These are phyloP conservation scores for Trifolium repens DNA, from an alignment of 306 rosid genomes.

Conservation along the genomic window DNA sequence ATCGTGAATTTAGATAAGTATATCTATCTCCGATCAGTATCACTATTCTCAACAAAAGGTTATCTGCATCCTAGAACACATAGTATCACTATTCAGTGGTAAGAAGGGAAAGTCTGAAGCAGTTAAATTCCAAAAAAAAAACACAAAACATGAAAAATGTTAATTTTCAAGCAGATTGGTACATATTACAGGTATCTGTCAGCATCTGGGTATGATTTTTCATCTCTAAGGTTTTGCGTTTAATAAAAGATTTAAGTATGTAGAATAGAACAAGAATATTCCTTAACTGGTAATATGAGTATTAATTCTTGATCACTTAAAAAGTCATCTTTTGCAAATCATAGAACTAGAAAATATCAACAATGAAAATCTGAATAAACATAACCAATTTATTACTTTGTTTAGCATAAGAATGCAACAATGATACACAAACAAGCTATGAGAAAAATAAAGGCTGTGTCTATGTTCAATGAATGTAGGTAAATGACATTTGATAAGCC, in stretches of 20 bases:
- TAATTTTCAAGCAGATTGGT: slow-evolving; percentile 10
- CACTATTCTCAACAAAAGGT: too few relatives aligned
- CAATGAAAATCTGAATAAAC: not conserved
- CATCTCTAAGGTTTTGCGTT: not conserved
- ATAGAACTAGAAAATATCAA: not conserved
- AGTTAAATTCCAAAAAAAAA: slow-evolving; percentile 13
- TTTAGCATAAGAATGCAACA: slow-evolving; percentile 7
- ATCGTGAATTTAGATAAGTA: too few relatives aligned
- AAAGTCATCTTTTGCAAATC: not conserved
- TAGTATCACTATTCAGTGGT: too few relatives aligned
- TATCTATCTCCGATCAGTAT: too few relatives aligned
- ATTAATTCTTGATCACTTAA: too few relatives aligned
- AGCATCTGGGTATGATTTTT: not conserved
- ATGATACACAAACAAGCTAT: not conserved
- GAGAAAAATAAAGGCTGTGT: not conserved
- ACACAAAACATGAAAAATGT: not conserved
- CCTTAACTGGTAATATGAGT: too few relatives aligned
- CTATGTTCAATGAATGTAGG: not conserved
- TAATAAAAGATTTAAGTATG: not conserved
- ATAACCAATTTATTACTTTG: not conserved
- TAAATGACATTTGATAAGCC: not conserved
- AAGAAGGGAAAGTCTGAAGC: slow-evolving; percentile 4
- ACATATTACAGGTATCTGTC: not conserved
- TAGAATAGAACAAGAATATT: too few relatives aligned
- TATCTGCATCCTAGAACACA: too few relatives aligned